Conservation (phyloP, 164 flowering plant species). For the Berberis vulgaris region DNA sequence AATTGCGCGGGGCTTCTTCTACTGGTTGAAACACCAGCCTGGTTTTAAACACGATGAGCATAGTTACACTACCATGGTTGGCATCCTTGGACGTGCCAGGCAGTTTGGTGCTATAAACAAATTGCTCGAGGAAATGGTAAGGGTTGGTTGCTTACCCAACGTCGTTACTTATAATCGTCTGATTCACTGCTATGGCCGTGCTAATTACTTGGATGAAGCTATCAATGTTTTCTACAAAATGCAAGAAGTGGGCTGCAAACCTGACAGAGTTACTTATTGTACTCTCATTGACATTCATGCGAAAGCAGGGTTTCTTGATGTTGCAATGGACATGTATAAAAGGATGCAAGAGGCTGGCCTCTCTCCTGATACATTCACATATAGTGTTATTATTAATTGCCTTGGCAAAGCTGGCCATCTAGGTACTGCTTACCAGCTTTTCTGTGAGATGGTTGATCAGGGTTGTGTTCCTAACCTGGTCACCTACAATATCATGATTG, state of each 20-base stretch:
- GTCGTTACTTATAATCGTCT: conserved; percentile 92
- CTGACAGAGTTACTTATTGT: conserved; percentile 91
- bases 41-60: conserved; percentile 94
- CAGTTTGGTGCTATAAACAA: conserved; percentile 58
- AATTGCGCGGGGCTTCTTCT: conserved; percentile 79
- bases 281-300: conserved; percentile 98
- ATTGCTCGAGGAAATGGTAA: conserved; percentile 76
- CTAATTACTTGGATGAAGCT: conserved; percentile 74
- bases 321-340: conserved; percentile 79
- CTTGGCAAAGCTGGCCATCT: conserved; percentile 93
- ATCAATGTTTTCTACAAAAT: conserved; percentile 60
- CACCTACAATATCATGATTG: conserved; percentile 93
- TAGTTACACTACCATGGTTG: conserved; percentile 95
- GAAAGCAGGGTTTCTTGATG: conserved; percentile 87
- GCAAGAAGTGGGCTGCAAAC: conserved; percentile 65
- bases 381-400: conserved; percentile 94
- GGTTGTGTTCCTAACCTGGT: conserved; percentile 86
- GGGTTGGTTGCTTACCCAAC: conserved; percentile 82
- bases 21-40: conserved; percentile 68
- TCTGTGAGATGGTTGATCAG: conserved; percentile 77
- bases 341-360: conserved; percentile 83
- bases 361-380: conserved; percentile 92
- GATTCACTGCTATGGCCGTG: conserved; percentile 92
- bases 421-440: conserved; percentile 59
- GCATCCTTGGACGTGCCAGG: conserved; percentile 79